Evolutionary conservation across 176 grass and related monocot species (phyloP).

Genomic region (Cocos nucifera): DNA sequence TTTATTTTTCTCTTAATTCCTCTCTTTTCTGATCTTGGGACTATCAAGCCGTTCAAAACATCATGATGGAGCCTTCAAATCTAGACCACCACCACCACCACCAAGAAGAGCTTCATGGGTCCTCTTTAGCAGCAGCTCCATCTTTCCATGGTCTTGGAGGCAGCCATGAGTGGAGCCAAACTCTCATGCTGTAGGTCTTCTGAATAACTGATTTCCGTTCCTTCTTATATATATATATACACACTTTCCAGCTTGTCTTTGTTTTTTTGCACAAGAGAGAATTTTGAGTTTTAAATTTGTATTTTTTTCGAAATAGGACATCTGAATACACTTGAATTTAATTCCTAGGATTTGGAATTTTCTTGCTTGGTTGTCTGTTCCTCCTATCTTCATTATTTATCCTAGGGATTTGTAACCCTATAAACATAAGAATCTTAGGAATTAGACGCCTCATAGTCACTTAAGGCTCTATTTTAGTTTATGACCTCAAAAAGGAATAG

Average conservation of each 20-base stretch:
- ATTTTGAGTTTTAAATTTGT: no score
- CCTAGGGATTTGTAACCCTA: conserved; percentile 65
- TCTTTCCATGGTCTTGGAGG: not conserved
- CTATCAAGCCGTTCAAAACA: conserved; percentile 14
- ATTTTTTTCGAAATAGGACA: no score
- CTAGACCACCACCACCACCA: conserved; percentile 26
- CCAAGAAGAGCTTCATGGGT: conserved; percentile 19
- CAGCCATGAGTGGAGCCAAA: conserved; percentile 35
- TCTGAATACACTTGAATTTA: not conserved
- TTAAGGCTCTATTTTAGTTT: no score
- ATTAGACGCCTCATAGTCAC: no score
- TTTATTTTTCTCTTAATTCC: not conserved
- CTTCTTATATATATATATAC: no score
- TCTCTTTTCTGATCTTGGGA: conserved; percentile 24
- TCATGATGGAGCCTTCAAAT: conserved; percentile 34
- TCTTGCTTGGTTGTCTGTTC: conserved; percentile 42
- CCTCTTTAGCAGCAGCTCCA: conserved; percentile 17
- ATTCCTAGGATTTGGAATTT: conserved; percentile 92
- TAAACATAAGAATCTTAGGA: no score
- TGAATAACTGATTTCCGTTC: no score
- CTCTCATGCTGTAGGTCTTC: conserved; percentile 20
- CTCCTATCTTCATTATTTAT: conserved; percentile 33
- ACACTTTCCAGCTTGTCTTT: no score
- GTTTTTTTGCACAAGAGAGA: no score
- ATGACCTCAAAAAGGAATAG: no score